A percentile compares a stretch with the other conserved stretches of the same genome.
phyloP scores from a whole-genome alignment of 2,329 filamentous ascomycete species.

The Aspergillus niger region DNA sequence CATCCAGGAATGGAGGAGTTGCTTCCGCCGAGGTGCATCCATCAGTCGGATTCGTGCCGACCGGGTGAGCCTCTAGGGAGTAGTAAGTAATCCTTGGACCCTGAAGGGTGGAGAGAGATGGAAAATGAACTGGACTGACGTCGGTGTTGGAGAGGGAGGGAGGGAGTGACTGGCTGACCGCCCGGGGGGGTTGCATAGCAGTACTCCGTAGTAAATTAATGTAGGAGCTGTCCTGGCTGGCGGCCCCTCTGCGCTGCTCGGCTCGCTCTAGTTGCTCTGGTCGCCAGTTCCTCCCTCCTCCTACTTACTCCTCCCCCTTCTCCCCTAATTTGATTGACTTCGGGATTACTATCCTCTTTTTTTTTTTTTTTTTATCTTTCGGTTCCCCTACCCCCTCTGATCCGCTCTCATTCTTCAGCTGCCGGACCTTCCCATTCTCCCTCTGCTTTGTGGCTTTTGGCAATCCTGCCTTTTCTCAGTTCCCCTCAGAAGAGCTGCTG shows the following conservation, averaged over 20 bases:
- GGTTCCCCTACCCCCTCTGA: neutral
- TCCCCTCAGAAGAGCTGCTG: constrained; percentile 17
- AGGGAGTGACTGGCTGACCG: neutral
- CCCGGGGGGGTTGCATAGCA: constrained; percentile 2
- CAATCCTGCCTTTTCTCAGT: neutral
- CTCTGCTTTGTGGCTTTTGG: neutral
- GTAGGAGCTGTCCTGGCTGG: no score
- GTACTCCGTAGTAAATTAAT: no score
- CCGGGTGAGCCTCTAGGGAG: neutral
- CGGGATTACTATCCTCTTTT: neutral
- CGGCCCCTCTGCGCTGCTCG: neutral
- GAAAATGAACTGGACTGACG: neutral
- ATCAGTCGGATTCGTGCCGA: neutral
- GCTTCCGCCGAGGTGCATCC: neutral
- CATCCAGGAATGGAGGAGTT: neutral
- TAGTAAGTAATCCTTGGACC: neutral
- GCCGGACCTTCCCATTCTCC: neutral
- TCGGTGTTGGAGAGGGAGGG: neutral
- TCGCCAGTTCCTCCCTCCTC: constrained; percentile 11
- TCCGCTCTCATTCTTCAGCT: neutral
- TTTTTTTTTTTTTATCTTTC: neutral
- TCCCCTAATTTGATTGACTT: neutral
- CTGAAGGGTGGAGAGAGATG: neutral
- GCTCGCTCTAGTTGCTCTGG: constrained; percentile 1
- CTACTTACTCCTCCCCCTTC: constrained; percentile 3